These are phyloP conservation scores for Leishmania amazonensis DNA, from an alignment of 208 protist genomes.

Conservation along the genomic window DNA sequence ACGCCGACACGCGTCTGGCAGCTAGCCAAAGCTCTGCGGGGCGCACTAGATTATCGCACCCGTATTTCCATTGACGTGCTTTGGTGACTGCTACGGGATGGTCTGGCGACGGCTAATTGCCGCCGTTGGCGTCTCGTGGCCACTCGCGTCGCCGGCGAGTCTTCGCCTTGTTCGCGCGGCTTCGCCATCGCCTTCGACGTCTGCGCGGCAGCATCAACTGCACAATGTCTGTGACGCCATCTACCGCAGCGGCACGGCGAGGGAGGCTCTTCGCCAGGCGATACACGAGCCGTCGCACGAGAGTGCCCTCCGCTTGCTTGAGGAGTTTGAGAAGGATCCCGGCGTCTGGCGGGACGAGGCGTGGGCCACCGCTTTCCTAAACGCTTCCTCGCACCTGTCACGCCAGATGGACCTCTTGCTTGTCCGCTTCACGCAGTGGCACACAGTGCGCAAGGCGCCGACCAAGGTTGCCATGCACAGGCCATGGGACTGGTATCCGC, in stretches of 20 bases:
- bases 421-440: conserved; percentile 60
- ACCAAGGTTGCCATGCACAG: conserved; percentile 60
- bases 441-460: conserved; percentile 58
- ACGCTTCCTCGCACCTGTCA: conserved; percentile 15
- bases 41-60: not conserved
- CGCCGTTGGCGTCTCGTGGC: not conserved
- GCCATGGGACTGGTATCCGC: conserved; percentile 88
- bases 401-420: conserved; percentile 37
- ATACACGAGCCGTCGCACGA: conserved; percentile 76
- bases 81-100: not conserved
- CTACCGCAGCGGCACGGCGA: conserved; percentile 50
- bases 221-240: conserved; percentile 45
- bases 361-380: conserved; percentile 30
- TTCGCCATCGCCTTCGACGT: not conserved
- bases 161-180: not conserved
- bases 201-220: conserved; percentile 17
- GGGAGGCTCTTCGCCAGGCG: conserved; percentile 50
- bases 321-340: conserved; percentile 51
- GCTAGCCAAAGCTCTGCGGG: not conserved
- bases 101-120: not conserved
- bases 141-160: not conserved
- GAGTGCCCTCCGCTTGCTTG: conserved; percentile 50
- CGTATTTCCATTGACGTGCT: not conserved
- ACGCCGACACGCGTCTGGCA: not conserved
- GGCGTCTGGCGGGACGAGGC: conserved; percentile 28